Percentiles rank a stretch among this genome's conserved stretches.
phyloP scores from a whole-genome alignment of 495 filamentous ascomycete genomes.

The Penicillium parvum region DNA sequence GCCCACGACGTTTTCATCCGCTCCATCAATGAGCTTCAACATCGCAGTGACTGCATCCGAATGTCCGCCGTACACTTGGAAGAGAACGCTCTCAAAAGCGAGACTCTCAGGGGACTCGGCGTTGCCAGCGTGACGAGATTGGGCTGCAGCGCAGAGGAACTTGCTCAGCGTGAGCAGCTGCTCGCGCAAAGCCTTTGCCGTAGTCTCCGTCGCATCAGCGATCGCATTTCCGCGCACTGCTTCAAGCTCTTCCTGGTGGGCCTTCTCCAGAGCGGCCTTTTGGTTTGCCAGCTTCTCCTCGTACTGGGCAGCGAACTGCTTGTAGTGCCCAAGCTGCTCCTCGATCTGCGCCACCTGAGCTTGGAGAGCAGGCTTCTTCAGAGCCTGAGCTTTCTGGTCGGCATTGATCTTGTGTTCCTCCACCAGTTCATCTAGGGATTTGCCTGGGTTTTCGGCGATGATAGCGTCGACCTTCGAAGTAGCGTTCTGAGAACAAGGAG shows the following conservation, averaged over 20 bases:
- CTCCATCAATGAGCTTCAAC: conserved; percentile 78
- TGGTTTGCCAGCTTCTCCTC: conserved; percentile 61
- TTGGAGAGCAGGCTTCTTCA: conserved; percentile 86
- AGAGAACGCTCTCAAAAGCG: conserved; percentile 86
- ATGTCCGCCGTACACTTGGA: conserved; percentile 84
- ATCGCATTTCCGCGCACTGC: conserved; percentile 62
- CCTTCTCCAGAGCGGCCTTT: conserved; percentile 67
- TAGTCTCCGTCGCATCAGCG: conserved; percentile 56
- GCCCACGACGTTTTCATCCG: conserved; percentile 63
- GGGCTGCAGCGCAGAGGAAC: conserved; percentile 75
- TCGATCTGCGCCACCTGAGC: conserved; percentile 68
- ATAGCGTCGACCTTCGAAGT: conserved; percentile 74
- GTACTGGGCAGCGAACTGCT: conserved; percentile 75
- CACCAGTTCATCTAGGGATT: conserved; percentile 81
- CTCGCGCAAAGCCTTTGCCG: conserved; percentile 46
- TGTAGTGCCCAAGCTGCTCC: conserved; percentile 79
- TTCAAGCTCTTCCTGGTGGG: conserved; percentile 65
- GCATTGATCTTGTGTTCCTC: conserved; percentile 77
- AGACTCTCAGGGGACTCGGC: conserved; percentile 65
- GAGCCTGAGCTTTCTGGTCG: conserved; percentile 73
- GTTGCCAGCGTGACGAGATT: conserved; percentile 60
- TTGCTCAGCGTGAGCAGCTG: conserved; percentile 66
- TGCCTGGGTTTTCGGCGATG: conserved; percentile 68
- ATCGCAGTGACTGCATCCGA: conserved; percentile 75
- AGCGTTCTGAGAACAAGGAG: conserved; percentile 53